Evolutionary conservation across 306 rosid species (phyloP), one percentile per base, ranked within the genome.

Genomic region (Hylodesmum podocarpum): DNA sequence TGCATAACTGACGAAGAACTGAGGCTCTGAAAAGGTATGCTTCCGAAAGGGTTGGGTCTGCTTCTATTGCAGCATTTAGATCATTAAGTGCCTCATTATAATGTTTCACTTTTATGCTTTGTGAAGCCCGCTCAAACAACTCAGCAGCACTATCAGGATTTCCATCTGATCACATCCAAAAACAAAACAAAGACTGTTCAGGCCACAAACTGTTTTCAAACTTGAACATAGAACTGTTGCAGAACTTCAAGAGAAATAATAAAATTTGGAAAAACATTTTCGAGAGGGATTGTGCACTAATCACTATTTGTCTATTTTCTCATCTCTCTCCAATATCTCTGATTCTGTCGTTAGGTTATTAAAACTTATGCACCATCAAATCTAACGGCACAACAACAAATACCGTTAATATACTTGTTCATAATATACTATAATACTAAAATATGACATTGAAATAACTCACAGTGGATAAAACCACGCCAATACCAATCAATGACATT

Each of bases 61-160:
- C 90, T 89, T 91, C 97, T 12, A 93, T 88, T n/a, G 99, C 99
- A 78, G 98, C 83, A 88, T 91, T 88, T 61, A 96, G 96, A 86
- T 96, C 98, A 84, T 91, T 83, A 72, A 96, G 94, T 37, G 99
- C 99, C 85, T 96, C 96, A 13, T 89, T 86, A 66, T 93, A 93
- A 50, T 72, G 93, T 80, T 89, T 93, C 82, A 89, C 90, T 84
- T 88, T 93, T 62, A 96, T 77, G 81, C 90, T 96, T 64, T 83
- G 90, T 3, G 96, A 89, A 78, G 83, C 99, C 76, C 85, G 87
- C 84, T 89, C 91, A 61, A 91, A 86, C 82, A 96, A 89, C 78
- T 88, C 98, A 24, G 98, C 97, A 44, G 85, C 87, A 87, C 85
- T 82, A 63, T 93, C 93, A 72, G 92, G 71, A 66, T 85, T 86